Evolutionary conservation across 2,329 filamentous ascomycete genomes (phyloP), one percentile per base, ranked within the genome.

Genomic region (Fusarium subtropicale): DNA sequence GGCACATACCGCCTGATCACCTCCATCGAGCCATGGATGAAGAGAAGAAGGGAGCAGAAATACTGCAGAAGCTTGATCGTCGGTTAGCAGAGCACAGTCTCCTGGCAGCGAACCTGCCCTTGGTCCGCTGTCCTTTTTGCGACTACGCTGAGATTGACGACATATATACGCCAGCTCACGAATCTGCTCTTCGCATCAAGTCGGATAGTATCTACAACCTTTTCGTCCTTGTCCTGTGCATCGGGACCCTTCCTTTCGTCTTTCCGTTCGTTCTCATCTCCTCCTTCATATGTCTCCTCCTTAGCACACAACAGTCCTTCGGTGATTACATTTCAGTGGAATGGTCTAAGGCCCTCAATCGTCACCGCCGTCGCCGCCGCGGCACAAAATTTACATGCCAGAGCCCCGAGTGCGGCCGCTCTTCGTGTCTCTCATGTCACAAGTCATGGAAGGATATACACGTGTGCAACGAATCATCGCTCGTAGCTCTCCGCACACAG

Each of bases 371-470:
- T 31, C 90, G 89, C 55, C 87, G 88, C 16, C 91, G 91, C 31
- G 91, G 92, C 12, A 87, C 92, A 31, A 90, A 90, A 68, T 98
- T 98, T 79, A 84, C 83, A 30, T 98, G 96, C 78, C 89, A 86
- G 53, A 90, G 89, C 54, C 87, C 90, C 0, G 76, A 81, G 9
- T 99, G 96, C 78, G 77, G 76, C 15, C 88, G 89, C 5, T 77
- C 85, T 9, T 97, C 94, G 39, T 99, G 96, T 78, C 87, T 97
- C 39, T 88, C 87, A 41, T 99, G 96, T 79, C 84, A 85, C 66
- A 95, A 95, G 71, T 85, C 88, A 16, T 98, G 95, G 95, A 85
- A 87, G 34, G 94, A 98, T 76, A 90, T 95, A 4, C 96, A 99
- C 79, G 87, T 92, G 59, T 98, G 96, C 81, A 92, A 97, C 82